Conservation (phyloP, 2,329 filamentous ascomycete species). For the Aureobasidium sp. region DNA sequence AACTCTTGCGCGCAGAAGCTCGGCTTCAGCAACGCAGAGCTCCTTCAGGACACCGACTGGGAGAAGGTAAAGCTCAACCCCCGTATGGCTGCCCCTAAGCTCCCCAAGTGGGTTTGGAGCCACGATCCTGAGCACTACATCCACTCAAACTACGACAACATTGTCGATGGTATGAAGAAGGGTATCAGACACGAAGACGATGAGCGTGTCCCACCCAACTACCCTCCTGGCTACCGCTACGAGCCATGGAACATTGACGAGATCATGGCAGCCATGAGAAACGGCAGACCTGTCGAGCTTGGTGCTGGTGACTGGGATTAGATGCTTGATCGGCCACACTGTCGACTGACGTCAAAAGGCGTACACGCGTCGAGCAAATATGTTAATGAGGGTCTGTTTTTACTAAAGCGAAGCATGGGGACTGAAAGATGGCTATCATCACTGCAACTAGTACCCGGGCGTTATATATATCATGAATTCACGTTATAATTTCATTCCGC, state of each 20-base stretch:
- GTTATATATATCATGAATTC: conserved; percentile 10
- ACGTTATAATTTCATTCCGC: background rate
- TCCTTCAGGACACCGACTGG: conserved; percentile 42
- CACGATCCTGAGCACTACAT: conserved; percentile 40
- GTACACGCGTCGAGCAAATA: background rate
- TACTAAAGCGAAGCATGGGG: conserved; percentile 7
- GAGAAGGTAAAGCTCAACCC: conserved; percentile 40
- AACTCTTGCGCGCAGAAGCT: conserved; percentile 43
- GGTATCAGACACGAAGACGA: conserved; percentile 37
- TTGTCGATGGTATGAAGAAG: conserved; percentile 34
- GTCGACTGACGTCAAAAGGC: background rate
- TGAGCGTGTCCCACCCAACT: conserved; percentile 35
- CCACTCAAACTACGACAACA: conserved; percentile 36
- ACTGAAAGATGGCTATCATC: conserved; percentile 4
- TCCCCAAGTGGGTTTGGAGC: conserved; percentile 39
- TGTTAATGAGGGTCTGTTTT: conserved; percentile 1
- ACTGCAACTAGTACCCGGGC: conserved; percentile 5
- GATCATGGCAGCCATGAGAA: conserved; percentile 32
- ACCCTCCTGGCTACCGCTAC: conserved; percentile 29
- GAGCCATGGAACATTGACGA: conserved; percentile 37
- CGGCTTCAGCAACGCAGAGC: conserved; percentile 39
- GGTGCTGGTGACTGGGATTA: conserved; percentile 27
- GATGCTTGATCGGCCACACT: background rate
- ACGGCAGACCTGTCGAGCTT: conserved; percentile 28
- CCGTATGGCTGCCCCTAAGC: conserved; percentile 35